phyloP scores from a whole-genome alignment of 208 protist species.

The Phytomonas sp. region DNA sequence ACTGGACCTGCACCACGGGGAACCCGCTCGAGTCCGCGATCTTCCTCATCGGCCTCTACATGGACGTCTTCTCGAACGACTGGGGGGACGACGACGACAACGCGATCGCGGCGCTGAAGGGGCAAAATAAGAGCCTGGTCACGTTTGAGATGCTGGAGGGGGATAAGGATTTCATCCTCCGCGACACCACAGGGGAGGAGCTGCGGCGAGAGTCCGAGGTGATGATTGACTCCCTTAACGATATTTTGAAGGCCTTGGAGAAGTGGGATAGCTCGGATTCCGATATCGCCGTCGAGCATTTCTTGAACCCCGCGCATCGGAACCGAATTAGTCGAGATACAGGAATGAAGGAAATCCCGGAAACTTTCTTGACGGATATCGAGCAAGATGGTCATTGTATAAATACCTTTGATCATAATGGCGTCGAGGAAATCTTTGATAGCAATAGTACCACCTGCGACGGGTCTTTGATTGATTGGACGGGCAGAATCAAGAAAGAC shows the following conservation, averaged over 20 bases:
- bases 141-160: too few relatives aligned
- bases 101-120: not conserved
- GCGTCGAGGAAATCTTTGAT: not conserved
- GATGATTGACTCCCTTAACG: constrained; percentile 30
- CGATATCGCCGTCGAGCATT: constrained; percentile 8
- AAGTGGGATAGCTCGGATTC: constrained; percentile 12
- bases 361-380: not conserved
- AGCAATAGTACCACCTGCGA: too few relatives aligned
- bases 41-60: constrained; percentile 79
- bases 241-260: constrained; percentile 31
- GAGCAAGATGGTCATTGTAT: not conserved
- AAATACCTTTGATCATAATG: not conserved
- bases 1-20: constrained; percentile 67
- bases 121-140: too few relatives aligned
- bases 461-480: constrained; percentile 10
- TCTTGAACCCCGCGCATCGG: constrained; percentile 1
- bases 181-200: not conserved
- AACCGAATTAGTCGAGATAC: not conserved
- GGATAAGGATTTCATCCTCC: too few relatives aligned
- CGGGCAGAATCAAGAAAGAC: not conserved
- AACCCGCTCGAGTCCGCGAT: constrained; percentile 56
- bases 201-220: constrained; percentile 22
- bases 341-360: not conserved
- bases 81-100: constrained; percentile 55
- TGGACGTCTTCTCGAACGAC: constrained; percentile 72